Evolutionary conservation across 192 early-diverging fungal species (phyloP).

Genomic region (Gorgonomyces haynaldii): DNA sequence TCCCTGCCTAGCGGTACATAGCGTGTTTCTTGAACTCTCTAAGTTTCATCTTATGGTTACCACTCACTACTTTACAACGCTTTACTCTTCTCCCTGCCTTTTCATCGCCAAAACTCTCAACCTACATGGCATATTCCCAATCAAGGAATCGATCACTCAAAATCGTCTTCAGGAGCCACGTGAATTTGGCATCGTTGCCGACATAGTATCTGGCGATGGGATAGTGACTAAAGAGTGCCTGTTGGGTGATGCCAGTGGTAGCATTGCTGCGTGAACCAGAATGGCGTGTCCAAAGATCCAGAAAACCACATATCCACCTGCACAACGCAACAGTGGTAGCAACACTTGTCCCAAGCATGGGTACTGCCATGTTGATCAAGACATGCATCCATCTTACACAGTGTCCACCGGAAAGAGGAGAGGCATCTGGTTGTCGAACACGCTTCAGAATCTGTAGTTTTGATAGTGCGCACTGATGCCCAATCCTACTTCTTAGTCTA

Average conservation of each 20-base stretch:
- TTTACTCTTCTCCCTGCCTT: no score
- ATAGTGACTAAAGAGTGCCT: neutral
- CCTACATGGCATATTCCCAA: neutral
- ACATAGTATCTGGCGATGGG: slow-evolving; percentile 2
- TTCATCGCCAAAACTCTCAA: neutral
- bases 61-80: no score
- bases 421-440: no score
- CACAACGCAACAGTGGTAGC: slow-evolving; percentile 19
- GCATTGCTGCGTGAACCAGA: neutral
- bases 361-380: slow-evolving; percentile 30
- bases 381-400: slow-evolving; percentile 6
- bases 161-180: neutral
- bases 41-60: no score
- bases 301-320: slow-evolving; percentile 27
- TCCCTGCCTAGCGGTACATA: no score
- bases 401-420: slow-evolving; percentile 22
- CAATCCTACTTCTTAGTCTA: no score
- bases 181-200: slow-evolving; percentile 1
- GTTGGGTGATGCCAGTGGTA: neutral
- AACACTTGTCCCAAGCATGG: slow-evolving; percentile 23
- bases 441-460: no score
- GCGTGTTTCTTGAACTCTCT: no score
- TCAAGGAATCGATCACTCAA: neutral
- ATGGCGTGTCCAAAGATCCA: slow-evolving; percentile 13
- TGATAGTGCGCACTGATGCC: no score